Base-by-base conservation (phyloP, 1,284 basidiomycete species). In the Sphagnurus paluster region DNA sequence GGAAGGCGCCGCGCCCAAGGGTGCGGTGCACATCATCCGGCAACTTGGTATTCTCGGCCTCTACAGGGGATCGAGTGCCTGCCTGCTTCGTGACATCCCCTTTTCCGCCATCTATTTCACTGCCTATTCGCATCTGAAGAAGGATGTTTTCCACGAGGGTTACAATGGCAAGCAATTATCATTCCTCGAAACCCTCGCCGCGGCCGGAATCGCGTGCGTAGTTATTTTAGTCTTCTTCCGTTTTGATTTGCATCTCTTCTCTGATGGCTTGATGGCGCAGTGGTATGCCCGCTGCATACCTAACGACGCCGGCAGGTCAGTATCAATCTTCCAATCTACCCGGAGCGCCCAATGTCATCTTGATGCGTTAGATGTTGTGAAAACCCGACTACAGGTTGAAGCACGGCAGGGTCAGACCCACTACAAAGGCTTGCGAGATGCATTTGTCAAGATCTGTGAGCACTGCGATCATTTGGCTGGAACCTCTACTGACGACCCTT, bases 301-400 rank as follows among this genome's bases (percentile, higher is more conserved):
- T 91, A 50, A 88, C 89, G 24, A 92, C 89, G 6, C 90, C 89
- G 23, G 88, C 87, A 57, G 88, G 88, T 89, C 56, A 59, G 72
- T 35, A 35, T 41, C 13, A 48, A 36, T 48, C 30, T 21, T 17
- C 26, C 44, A n/a, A 30, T 39, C 25, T 46, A 51, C 13, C 20
- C 19, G 42, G 63, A 57, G 34, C 59, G 62, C 30, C 17, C 10
- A 36, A 44, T 58, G 33, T 61, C 38, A 49, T 42, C 24, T 70
- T 55, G 39, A 48, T 43, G 46, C 24, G 58, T 24, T 68, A 84
- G 96, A 99, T 68, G 97, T 99, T 49, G 92, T 98, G 67, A 99
- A 99, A 80, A 99, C 96, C n/a, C 85, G 96, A 46, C 74, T 99
- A 54, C 97, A 99, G 67, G 87, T 93, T n/a, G 97, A 99, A 68